Percentiles rank a stretch among this genome's conserved stretches.
Conservation (phyloP, 2,329 filamentous ascomycete genomes). For the Ceratocystis colombiana region DNA sequence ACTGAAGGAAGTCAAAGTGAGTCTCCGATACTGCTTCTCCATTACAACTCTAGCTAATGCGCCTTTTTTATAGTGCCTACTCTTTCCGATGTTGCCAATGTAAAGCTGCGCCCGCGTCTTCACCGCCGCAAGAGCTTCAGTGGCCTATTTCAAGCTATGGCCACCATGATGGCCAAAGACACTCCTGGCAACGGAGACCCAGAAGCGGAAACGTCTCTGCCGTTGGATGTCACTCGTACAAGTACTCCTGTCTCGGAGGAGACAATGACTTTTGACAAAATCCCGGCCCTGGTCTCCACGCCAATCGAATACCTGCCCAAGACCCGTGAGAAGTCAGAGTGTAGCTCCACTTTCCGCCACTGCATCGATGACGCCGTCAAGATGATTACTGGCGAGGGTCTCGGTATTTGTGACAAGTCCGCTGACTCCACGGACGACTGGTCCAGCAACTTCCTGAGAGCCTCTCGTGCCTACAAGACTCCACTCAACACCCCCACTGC, state of each 20-base stretch:
- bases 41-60: background rate
- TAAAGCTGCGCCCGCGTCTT: constrained; percentile 13
- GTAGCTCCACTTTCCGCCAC: constrained; percentile 25
- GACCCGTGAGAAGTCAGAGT: constrained; percentile 23
- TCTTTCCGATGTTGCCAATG: constrained; percentile 13
- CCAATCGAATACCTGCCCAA: constrained; percentile 23
- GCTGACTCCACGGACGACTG: constrained; percentile 1
- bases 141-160: constrained; percentile 23
- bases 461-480: constrained; percentile 18
- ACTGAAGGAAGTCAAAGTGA: constrained; percentile 15
- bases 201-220: background rate
- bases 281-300: background rate
- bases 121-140: constrained; percentile 24
- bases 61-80: background rate
- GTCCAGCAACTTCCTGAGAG: background rate
- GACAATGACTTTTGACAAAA: constrained; percentile 11
- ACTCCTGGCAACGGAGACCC: background rate
- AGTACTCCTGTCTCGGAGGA: constrained; percentile 3
- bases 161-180: constrained; percentile 21
- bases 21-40: background rate
- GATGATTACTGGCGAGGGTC: constrained; percentile 23
- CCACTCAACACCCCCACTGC: constrained; percentile 19
- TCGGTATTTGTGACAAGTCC: constrained; percentile 13
- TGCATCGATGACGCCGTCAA: constrained; percentile 25
- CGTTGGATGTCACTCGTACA: constrained; percentile 2